Base-by-base conservation (phyloP, 2,329 filamentous ascomycete species). In the Sclerotinia trifoliorum region DNA sequence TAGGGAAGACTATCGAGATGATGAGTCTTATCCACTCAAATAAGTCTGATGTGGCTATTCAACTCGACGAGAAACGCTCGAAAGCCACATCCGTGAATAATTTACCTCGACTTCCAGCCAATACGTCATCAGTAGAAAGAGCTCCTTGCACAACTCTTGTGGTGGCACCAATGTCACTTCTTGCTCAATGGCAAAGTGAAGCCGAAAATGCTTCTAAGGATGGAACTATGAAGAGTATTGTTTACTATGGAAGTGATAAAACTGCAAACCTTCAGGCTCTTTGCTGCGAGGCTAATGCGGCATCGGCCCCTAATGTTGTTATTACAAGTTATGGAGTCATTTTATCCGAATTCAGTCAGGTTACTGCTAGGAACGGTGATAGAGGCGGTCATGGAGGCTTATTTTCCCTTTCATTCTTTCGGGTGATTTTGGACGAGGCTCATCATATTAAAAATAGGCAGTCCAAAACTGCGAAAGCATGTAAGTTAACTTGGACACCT, bases 1-100 rank as follows among this genome's bases (percentile, higher is more conserved):
- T 99, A 2, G 95, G 95, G 46, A 99, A 99, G 81, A 99, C 95
- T 0, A 98, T 99, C 65, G 94, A 99, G 77, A 98, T 99, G 93
- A 86, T 99, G 70, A 95, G 93, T 79, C 82, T 99, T 62, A 86
- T 99, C 6, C 95, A 99, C 77, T 87, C 92, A 0, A 92, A 98
- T 77, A 88, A 86, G 70, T 89, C 88, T 4, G 83, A 89, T 29
- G 76, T 82, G 19, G 81, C 82, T 5, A 75, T 78, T 19, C 75
- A 78, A 32, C 77, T 80, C 26, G 79, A 80, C n/a, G 72, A 75
- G 7, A 67, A 42, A 15, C 69, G 48, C 21, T 69, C 73, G 39
- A 51, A 68, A 46, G 66, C 65, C 61, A 61, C 69, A 5, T 85
- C 83, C 5, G 82, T 90, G 29, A 88, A 87, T 71, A 81, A 84